These are phyloP conservation scores for Myriosclerotinia scirpicola DNA, from an alignment of 2,329 filamentous ascomycete genomes.

Conservation along the genomic window DNA sequence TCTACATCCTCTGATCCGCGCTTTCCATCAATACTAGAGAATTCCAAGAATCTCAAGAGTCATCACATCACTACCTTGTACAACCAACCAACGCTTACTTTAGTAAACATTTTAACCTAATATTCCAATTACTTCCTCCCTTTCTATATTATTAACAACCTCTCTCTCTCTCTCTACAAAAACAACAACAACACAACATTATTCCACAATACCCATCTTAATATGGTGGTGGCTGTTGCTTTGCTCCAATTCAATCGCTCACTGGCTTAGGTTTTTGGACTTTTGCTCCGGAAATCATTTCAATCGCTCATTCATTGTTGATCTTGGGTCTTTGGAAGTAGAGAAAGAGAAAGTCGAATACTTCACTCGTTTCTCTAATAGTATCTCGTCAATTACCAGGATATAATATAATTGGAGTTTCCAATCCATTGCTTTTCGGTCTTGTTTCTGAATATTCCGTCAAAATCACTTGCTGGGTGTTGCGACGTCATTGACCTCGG, in stretches of 20 bases:
- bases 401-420: neutral
- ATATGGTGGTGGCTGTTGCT: conserved; percentile 3
- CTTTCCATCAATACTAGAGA: conserved; percentile 10
- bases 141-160: neutral
- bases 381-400: neutral
- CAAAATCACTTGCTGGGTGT: neutral
- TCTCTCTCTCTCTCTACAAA: neutral
- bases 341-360: neutral
- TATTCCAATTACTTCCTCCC: neutral
- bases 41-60: neutral
- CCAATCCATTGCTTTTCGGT: neutral
- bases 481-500: conserved; percentile 7
- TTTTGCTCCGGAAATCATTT: neutral
- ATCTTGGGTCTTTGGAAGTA: neutral
- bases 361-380: neutral
- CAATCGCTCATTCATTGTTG: neutral
- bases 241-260: neutral
- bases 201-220: neutral
- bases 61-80: neutral
- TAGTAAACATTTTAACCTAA: too few relatives aligned
- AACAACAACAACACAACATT: neutral
- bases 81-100: neutral
- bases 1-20: neutral
- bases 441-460: neutral
- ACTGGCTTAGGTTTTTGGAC: conserved; percentile 8